Percentiles rank a stretch among this genome's conserved stretches.
phyloP scores from a whole-genome alignment of 2,329 filamentous ascomycete genomes.

The Aspergillus spinulosporus region DNA sequence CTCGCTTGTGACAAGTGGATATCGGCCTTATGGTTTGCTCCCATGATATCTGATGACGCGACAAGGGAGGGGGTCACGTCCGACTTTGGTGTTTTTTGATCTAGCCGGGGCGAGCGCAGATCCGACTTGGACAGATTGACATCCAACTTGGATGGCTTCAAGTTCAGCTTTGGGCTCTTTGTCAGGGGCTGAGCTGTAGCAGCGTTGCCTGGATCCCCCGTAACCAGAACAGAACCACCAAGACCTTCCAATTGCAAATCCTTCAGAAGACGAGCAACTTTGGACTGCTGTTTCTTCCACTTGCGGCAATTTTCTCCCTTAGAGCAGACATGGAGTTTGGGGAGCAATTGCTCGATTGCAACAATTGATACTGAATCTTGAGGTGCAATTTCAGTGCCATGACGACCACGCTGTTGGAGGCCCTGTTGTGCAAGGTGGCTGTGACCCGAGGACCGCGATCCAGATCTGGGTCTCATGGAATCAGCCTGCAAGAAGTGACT shows the following conservation, averaged over 20 bases:
- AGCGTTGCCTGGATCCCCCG: conserved; percentile 77
- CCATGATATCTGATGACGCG: conserved; percentile 87
- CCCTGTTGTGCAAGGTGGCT: conserved; percentile 22
- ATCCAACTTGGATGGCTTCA: not conserved
- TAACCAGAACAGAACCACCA: conserved; percentile 68
- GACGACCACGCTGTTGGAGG: conserved; percentile 26
- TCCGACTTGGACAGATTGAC: not conserved
- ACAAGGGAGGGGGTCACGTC: conserved; percentile 79
- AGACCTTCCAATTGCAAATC: conserved; percentile 75
- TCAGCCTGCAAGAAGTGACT: conserved; percentile 16
- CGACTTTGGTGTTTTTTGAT: conserved; percentile 63
- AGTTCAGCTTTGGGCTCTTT: not conserved
- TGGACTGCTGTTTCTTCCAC: conserved; percentile 71
- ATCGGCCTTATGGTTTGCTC: conserved; percentile 64
- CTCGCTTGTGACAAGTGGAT: conserved; percentile 71
- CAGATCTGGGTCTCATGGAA: conserved; percentile 7
- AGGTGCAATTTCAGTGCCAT: conserved; percentile 44
- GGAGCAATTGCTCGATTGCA: conserved; percentile 85
- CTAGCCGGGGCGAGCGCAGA: not conserved
- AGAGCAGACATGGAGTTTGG: conserved; percentile 81
- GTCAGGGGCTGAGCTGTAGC: conserved; percentile 57
- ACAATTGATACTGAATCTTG: conserved; percentile 87
- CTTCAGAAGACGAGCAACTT: conserved; percentile 71
- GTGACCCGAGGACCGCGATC: not conserved
- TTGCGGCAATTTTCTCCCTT: conserved; percentile 86